These are phyloP conservation scores for Acer saccharum DNA, from an alignment of 345 rosid species.

Conservation along the genomic window DNA sequence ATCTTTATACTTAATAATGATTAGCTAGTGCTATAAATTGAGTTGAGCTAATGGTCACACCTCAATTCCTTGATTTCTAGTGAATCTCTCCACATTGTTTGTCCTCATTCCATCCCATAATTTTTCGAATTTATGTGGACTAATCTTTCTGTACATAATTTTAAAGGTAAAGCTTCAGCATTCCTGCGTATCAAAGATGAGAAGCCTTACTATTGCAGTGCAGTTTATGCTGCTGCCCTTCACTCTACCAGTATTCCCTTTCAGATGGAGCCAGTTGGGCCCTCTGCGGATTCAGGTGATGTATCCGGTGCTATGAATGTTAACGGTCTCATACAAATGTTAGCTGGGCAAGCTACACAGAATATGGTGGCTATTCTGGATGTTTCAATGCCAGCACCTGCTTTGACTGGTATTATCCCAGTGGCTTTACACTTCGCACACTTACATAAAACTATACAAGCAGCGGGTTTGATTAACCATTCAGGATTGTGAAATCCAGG, in stretches of 20 bases:
- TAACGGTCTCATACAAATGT: constrained; percentile 52
- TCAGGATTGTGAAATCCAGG: constrained; percentile 35
- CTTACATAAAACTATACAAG: not conserved
- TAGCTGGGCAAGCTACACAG: constrained; percentile 69
- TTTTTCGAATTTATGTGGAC: constrained; percentile 11
- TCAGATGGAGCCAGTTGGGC: constrained; percentile 59
- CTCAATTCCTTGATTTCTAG: too few relatives aligned
- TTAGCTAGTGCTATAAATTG: not conserved
- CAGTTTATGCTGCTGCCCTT: constrained; percentile 83
- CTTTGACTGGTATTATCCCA: constrained; percentile 43
- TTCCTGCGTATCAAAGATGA: constrained; percentile 61
- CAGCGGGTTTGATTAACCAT: constrained; percentile 11
- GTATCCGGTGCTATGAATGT: constrained; percentile 60
- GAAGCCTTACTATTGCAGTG: constrained; percentile 77
- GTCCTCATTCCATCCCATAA: too few relatives aligned
- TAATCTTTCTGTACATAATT: constrained; percentile 20
- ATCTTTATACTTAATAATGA: too few relatives aligned
- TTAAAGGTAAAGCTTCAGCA: constrained; percentile 64
- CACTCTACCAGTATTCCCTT: constrained; percentile 77
- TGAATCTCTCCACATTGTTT: not conserved
- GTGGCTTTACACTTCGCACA: not conserved
- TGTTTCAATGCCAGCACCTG: constrained; percentile 79
- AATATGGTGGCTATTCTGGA: constrained; percentile 70
- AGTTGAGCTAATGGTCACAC: not conserved
- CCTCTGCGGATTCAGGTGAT: constrained; percentile 44